Evolutionary conservation across 148 eudicot species (phyloP), one percentile per base, ranked within the genome.

Genomic region (Fallopia convolvulus): DNA sequence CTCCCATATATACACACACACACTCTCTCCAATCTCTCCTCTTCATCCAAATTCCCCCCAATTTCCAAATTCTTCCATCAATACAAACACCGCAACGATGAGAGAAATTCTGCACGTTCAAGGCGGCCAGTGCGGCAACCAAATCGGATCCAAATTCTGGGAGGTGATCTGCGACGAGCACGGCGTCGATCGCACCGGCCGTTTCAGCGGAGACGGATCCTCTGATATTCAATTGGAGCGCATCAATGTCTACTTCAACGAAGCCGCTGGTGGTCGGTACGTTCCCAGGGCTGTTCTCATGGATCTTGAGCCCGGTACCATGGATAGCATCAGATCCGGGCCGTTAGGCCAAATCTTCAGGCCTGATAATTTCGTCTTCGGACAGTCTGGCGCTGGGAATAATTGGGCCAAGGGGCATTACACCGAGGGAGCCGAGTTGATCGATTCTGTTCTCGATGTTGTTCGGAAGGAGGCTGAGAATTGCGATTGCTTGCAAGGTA

Each of bases 301-400:
- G 94, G 92, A 91, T 89, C 92, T 89, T 5, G 92, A 91, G 36
- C 94, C 97, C 1, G 97, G 97, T 8, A 91, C 97, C 32, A 91
- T 91, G 97, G 97, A 91, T n/a, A 84, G 90, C 18, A 89, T 91
- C 79, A 77, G 91, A 81, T 71, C 95, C 14, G 92, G 95, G 0
- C 92, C 95, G 0, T 77, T 84, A 4, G 95, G 95, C 8, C 86
- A 86, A 74, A 91, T 91, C 33, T 91, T 91, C 48, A 53, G 95
- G 11, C 95, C 95, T 14, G 95, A 91, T 75, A 90, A 90, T 76
- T 90, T 90, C 18, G 92, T 90, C 1, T 90, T 90, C 33, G 94
- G 94, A 0, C 94, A 90, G 74, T 85, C 89, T 8, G 92, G 94
- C n/a, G 94, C 94, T 8, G 94, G 94, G 6, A 90, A 90, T 79